Evolutionary conservation across 306 rosid species (phyloP), one percentile per base, ranked within the genome.

Genomic region (Acmispon strigosus): DNA sequence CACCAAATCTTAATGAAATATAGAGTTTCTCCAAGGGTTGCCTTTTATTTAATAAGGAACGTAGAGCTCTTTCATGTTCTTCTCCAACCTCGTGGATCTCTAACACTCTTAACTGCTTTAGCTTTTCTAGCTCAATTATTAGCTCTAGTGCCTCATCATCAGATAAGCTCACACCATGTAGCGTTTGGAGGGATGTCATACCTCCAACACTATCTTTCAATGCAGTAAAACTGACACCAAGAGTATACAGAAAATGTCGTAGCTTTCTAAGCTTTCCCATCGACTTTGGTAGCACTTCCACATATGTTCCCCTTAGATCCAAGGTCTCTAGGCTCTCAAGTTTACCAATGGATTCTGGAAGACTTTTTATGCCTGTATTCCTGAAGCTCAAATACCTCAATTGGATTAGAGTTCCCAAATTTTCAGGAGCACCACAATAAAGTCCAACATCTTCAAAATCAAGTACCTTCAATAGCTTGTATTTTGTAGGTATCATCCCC

Each of bases 301-400:
- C 8, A 1, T 0, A 0, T 7, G 55, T 9, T 2, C 0, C 0
- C 3, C 69, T 14, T 44, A 44, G 4, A 63, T 63, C 54, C 22
- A 63, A 63, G 4, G 55, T 63, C 69, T 63, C 69, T 6, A 63
- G 17, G 41, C 9, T 59, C 1, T 34, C 27, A 12, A 59, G 65
- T 41, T n/a, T 34, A 16, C 27, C 24, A 15, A 59, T 44, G 69
- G 55, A 44, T 22, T 20, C 24, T 20, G 55, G 69, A 22, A 63
- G 34, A 27, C 34, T 27, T 27, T 27, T 27, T 2, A 27, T 27
- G 34, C 34, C 34, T 27, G 5, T 19, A 3, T 20, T 0, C 0
- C 0, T 2, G 4, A 5, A 3, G 16, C 55, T 63, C 27, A 63
- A n/a, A 45, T 43, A 63, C 41, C 9, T 66, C 32, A 66, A 32